Evolutionary conservation across 202 grass and related monocot genomes (phyloP).

Genomic region (Digitaria exilis): DNA sequence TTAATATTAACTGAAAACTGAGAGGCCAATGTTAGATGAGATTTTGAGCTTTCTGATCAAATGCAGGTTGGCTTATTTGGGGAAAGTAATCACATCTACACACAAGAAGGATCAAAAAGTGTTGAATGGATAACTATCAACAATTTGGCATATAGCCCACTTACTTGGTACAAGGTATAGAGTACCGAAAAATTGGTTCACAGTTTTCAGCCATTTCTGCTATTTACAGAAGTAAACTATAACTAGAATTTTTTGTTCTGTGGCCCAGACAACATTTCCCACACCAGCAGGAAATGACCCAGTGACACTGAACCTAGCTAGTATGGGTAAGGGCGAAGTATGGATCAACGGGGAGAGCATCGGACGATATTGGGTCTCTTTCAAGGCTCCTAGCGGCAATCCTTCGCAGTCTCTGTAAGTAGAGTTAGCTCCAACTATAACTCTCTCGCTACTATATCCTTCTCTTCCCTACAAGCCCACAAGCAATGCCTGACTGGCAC

Average conservation of each 20-base stretch:
- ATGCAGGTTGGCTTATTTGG: constrained; percentile 76
- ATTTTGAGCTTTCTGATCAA: constrained; percentile 34
- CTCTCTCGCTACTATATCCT: constrained; percentile 2
- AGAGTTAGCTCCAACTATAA: background rate
- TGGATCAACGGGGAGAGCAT: constrained; percentile 94
- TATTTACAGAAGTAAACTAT: background rate
- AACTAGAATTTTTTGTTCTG: constrained; percentile 14
- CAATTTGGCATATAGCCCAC: constrained; percentile 47
- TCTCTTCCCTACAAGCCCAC: background rate
- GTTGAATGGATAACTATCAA: constrained; percentile 54
- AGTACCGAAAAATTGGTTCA: background rate
- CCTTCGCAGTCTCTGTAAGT: constrained; percentile 76
- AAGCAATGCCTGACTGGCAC: background rate
- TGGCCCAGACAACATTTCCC: constrained; percentile 58
- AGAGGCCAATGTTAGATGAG: background rate
- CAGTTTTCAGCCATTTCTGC: background rate
- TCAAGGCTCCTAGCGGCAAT: constrained; percentile 72
- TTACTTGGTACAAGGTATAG: constrained; percentile 86
- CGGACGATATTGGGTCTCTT: constrained; percentile 79
- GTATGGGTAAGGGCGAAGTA: constrained; percentile 82
- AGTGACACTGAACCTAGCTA: constrained; percentile 66
- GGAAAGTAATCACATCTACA: constrained; percentile 60
- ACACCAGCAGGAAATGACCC: constrained; percentile 59
- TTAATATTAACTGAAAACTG: background rate
- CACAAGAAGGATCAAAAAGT: constrained; percentile 43